Conservation (phyloP, 2,329 filamentous ascomycete species). For the Fusarium sp. region DNA sequence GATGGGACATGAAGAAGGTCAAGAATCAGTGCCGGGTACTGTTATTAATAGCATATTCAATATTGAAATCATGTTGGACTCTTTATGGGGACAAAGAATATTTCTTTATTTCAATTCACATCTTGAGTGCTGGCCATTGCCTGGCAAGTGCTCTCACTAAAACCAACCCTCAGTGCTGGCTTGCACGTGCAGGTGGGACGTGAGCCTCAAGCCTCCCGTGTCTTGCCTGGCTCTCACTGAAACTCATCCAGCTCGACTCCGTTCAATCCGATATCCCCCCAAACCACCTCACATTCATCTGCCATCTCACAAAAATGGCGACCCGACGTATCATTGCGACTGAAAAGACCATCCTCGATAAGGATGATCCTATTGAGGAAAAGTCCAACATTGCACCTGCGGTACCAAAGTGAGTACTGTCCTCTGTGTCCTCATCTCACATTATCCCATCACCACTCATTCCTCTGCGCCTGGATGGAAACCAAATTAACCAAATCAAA, state of each 20-base stretch:
- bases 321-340: slow-evolving; percentile 73
- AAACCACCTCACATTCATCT: slow-evolving; percentile 18
- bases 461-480: neutral
- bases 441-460: slow-evolving; percentile 7
- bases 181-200: slow-evolving; percentile 43
- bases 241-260: slow-evolving; percentile 13
- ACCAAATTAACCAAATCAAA: slow-evolving; percentile 10
- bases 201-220: slow-evolving; percentile 18
- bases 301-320: slow-evolving; percentile 66
- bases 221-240: slow-evolving; percentile 11
- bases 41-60: neutral
- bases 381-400: slow-evolving; percentile 84
- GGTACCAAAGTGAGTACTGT: slow-evolving; percentile 77
- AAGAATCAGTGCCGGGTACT: neutral
- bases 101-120: neutral
- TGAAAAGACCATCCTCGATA: slow-evolving; percentile 75
- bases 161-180: neutral
- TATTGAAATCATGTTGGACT: neutral
- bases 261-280: slow-evolving; percentile 10
- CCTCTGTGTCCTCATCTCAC: slow-evolving; percentile 3
- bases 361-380: slow-evolving; percentile 64
- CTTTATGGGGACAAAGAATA: slow-evolving; percentile 17
- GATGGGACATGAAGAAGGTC: neutral
- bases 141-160: slow-evolving; percentile 24
- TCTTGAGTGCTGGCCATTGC: slow-evolving; percentile 6